Base-by-base conservation (phyloP, 345 rosid species). In the Salix caprea region DNA sequence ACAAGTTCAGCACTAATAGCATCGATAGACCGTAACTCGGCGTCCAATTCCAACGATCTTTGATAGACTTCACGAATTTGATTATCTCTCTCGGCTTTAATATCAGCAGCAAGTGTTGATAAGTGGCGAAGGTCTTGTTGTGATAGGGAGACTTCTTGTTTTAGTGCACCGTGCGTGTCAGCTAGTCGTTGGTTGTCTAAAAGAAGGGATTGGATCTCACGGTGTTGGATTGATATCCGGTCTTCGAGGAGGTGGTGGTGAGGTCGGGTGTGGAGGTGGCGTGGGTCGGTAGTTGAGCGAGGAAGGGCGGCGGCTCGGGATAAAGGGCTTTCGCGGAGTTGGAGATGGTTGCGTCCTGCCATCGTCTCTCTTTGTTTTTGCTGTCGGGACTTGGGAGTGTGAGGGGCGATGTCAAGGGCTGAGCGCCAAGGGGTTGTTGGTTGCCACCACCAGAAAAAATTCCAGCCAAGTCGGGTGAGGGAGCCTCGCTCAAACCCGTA, bases 171-270 rank as follows among this genome's bases (percentile, higher is more conserved):
- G 82, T 93, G 96, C 2, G 88, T 72, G 30, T 90, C 84, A 1
- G 89, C 88, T 8, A 93, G 87, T 24, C 89, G 87, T 64, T 91
- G 92, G 81, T 90, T 93, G 46, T 91, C 90, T 34, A 67, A 76
- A 48, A 90, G 86, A 74, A 91, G 96, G 60, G 94, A 64, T 60
- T 93, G 91, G 85, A 95, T 90, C 79, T 95, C 91, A 14, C 83
- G 88, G 62, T 85, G 90, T 81, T 90, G 97, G 74, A 89, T 84
- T 48, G 88, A 82, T 76, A 89, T 84, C 73, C 88, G 89, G 74
- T 93, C 97, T 82, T 95, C 97, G 48, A 90, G 93, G 78, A 80
- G 46, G 62, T 24, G 26, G 70, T 16, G 65, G 52, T 32, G n/a
- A 52, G 56, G 56, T 32, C 54, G 19, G 66, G 36, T 19, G 64